Percentiles rank a stretch among this genome's conserved stretches.
Evolutionary conservation across 768 basidiomycete genomes (phyloP).

Genomic region (Astraeus odoratus): DNA sequence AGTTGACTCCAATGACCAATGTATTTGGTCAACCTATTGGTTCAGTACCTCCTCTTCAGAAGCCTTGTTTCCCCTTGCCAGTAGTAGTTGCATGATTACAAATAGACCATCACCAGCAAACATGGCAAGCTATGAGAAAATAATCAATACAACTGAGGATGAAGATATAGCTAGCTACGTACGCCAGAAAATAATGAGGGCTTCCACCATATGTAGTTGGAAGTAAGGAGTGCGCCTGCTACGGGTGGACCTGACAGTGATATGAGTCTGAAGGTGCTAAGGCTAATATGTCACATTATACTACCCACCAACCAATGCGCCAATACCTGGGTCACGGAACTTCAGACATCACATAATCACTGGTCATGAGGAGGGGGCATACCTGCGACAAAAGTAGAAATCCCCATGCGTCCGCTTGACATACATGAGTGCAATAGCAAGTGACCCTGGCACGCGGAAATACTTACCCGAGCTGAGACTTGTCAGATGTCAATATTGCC

Average conservation of each 20-base stretch:
- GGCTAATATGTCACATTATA: not conserved
- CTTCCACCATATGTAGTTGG: constrained; percentile 48
- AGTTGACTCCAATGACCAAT: no score
- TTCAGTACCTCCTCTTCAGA: not conserved
- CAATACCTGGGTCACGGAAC: constrained; percentile 8
- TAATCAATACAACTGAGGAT: not conserved
- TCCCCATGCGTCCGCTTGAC: constrained; percentile 24
- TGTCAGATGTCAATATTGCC: constrained; percentile 35
- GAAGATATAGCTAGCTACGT: not conserved
- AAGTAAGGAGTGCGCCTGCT: constrained; percentile 49
- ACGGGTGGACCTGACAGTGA: constrained; percentile 41
- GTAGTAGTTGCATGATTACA: not conserved
- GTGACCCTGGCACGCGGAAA: not conserved
- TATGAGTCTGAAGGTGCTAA: not conserved
- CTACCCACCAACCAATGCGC: constrained; percentile 16
- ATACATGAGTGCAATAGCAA: constrained; percentile 8
- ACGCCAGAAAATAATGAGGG: constrained; percentile 46
- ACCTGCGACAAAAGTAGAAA: constrained; percentile 7
- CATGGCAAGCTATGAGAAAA: not conserved
- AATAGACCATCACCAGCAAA: not conserved
- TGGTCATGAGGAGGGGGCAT: not conserved
- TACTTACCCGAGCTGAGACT: constrained; percentile 46
- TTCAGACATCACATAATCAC: not conserved
- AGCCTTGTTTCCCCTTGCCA: not conserved
- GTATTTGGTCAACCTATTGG: not conserved